Base-by-base conservation (phyloP, 208 protist species). In the Leishmania mexicana region DNA sequence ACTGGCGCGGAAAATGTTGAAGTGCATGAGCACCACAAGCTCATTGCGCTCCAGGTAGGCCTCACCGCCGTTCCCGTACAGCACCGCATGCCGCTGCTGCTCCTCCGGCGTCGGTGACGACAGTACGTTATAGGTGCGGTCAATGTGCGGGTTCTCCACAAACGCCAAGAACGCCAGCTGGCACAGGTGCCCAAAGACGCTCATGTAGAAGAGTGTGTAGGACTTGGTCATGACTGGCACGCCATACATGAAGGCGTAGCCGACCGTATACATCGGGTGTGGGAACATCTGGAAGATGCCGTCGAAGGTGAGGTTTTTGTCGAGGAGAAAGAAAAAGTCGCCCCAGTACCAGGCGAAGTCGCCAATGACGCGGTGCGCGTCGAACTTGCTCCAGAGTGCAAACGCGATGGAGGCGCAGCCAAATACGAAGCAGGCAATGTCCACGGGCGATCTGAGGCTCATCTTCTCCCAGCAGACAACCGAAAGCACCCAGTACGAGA, bases 331-430 rank as follows among this genome's bases (percentile, higher is more conserved):
- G 93, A 99, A 99, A 86, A 99, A 99, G 88, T 99, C 98, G 35
- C 97, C 97, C 97, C 98, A 99, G 85, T 99, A 99, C 97, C 98
- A 99, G 15, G 97, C 97, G 83, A 96, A 99, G 84, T 99, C 97
- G 58, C 97, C 96, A 64, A 99, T 93, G 53, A 99, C 95, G 77
- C 97, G 95, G 83, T 98, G 97, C n/a, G 98, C 97, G 84, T 99
- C 97, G 0, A 92, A 83, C 87, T 99, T 99, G 67, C 97, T 91
- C 94, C 95, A 99, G 72, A 98, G 87, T 35, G 95, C 97, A 83
- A 99, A 98, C 4, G 81, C 78, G 75, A 95, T 92, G 10, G 98
- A 91, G 19, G 76, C 78, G 35, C 81, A 38, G 51, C 96, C 97
- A 21, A 98, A 49, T 17, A 94, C 47, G 79, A 98, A 90, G 31